Conservation (phyloP, 108 stramenopile species). For the Nitzschia palea region DNA sequence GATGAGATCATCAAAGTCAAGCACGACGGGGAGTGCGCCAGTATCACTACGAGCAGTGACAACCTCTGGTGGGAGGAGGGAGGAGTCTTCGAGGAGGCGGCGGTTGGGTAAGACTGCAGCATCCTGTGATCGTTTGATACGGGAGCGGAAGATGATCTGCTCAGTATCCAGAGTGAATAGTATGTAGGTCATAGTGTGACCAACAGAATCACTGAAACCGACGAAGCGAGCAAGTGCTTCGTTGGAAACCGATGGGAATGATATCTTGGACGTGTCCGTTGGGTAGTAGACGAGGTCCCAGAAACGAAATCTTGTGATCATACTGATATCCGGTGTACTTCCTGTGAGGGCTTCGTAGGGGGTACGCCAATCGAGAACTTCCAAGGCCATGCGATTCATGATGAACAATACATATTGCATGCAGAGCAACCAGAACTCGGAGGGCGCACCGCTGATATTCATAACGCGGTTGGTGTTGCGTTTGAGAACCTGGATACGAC, state of each 20-base stretch:
- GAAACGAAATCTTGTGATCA: conserved; percentile 3
- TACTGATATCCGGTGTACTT: conserved; percentile 22
- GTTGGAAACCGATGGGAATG: conserved; percentile 9
- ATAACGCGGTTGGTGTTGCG: conserved; percentile 8
- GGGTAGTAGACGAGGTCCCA: conserved; percentile 28
- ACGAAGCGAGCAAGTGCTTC: conserved; percentile 18
- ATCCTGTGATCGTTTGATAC: conserved; percentile 1
- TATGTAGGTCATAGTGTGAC: conserved; percentile 33
- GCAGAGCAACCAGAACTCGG: conserved; percentile 24
- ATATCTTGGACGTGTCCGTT: background rate
- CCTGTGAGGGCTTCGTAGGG: conserved; percentile 12
- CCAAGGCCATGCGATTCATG: conserved; percentile 26
- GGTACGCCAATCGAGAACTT: conserved; percentile 6
- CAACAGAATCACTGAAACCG: conserved; percentile 30
- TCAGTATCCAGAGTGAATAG: conserved; percentile 14
- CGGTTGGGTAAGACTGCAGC: background rate
- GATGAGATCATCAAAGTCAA: conserved; percentile 6
- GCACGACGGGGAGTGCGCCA: background rate
- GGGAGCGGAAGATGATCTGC: background rate
- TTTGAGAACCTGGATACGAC: conserved; percentile 23
- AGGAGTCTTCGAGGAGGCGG: background rate
- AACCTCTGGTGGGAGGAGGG: background rate
- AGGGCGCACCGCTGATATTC: conserved; percentile 24
- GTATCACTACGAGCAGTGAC: background rate
- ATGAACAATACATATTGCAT: conserved; percentile 19